Base-by-base conservation (phyloP, 768 basidiomycete genomes). In the Termitomyces sp. region DNA sequence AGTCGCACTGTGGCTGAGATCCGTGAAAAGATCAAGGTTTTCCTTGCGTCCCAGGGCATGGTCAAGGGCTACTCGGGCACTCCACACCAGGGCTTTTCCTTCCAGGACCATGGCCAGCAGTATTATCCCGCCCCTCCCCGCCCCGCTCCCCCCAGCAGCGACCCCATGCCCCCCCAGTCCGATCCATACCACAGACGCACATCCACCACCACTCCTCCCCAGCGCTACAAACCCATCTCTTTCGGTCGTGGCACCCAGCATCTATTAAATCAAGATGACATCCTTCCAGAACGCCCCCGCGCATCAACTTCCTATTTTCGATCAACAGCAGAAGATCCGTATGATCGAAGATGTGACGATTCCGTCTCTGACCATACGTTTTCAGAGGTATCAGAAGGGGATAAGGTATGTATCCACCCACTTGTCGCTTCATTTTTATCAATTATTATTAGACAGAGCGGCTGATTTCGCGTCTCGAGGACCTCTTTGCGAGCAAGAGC, bases 11-110 rank as follows among this genome's bases (percentile, higher is more conserved):
- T 58, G 4, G 57, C 52, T 27, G 57, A 53, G 18, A 51, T 58
- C 24, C 57, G 57, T 8, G 57, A 58, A 48, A 58, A 48, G 52
- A 58, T 58, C 29, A 58, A 58, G 46, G 29, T 54, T 12, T 58
- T 58, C 22, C 57, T 58, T 16, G 57, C 57, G 20, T 58, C 57
- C 5, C 57, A 58, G 24, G 57, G 57, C 4, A 58, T 58, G 57
- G 57, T 58, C 29, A 58, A 58, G 22, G 57, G 48, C 10, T 58
- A 53, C 36, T 58, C 57, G 26, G 57, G 57, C 7, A 22, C 57
- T 5, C 27, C 52, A 9, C 57, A 54, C 24, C 57, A 58, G 20
- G 37, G 46, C 32, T 56, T 56, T 22, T 56, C 44, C 5, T 56
- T 56, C 20, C 55, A 48, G 12, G 46, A 56, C 20, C 41, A 50